Evolutionary conservation across 305 asterid species (phyloP).

Genomic region (Plantago rigida): DNA sequence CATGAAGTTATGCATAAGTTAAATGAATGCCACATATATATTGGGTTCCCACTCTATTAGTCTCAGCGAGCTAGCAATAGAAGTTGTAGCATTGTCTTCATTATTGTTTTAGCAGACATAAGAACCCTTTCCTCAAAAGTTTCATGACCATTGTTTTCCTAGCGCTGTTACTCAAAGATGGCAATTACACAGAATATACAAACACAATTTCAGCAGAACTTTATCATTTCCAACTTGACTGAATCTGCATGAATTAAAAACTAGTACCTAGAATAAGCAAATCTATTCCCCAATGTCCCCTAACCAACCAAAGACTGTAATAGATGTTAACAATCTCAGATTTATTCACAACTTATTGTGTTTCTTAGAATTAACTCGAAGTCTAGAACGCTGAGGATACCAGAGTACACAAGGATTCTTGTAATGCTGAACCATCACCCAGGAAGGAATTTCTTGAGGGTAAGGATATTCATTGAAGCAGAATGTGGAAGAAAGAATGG

Average conservation of each 20-base stretch:
- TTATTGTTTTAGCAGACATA: conserved; percentile 15
- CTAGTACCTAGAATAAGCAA: no score
- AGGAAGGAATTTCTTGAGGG: conserved; percentile 16
- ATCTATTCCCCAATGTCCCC: no score
- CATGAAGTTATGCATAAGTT: conserved; percentile 51
- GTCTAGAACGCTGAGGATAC: conserved; percentile 12
- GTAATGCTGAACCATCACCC: conserved; percentile 25
- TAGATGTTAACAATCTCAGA: not conserved
- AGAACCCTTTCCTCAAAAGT: not conserved
- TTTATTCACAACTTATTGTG: conserved; percentile 9
- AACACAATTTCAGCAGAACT: not conserved
- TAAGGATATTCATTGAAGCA: conserved; percentile 3
- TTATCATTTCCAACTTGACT: not conserved
- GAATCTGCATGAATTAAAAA: no score
- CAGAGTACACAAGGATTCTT: conserved; percentile 37
- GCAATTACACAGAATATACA: conserved; percentile 2
- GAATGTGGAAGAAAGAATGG: conserved; percentile 18
- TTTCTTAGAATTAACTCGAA: conserved; percentile 18
- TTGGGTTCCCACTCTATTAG: conserved; percentile 22
- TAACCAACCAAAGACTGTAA: no score
- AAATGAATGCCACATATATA: conserved; percentile 30
- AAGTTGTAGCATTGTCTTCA: conserved; percentile 5
- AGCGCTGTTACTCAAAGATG: conserved; percentile 4
- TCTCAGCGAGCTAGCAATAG: conserved; percentile 19
- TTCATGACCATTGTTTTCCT: conserved; percentile 14